Percentiles rank a stretch among this genome's conserved stretches.
phyloP scores from a whole-genome alignment of 2,329 filamentous ascomycete species.

The Colletotrichum phormii region DNA sequence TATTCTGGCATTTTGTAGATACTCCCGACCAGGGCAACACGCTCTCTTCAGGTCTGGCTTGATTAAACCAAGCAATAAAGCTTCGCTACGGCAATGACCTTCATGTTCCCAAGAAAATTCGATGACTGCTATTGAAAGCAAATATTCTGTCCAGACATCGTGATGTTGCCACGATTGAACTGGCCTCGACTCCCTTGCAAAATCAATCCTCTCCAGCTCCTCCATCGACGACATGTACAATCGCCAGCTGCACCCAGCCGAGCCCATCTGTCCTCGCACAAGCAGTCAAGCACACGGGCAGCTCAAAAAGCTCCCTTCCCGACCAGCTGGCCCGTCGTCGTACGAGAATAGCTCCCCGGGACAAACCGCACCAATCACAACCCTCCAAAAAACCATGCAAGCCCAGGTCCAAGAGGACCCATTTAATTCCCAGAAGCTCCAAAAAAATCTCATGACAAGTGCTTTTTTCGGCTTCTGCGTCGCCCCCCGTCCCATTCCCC shows the following conservation, averaged over 20 bases:
- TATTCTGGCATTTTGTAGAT: not conserved
- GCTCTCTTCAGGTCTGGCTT: not conserved
- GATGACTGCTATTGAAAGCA: not conserved
- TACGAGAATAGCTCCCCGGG: slow-evolving; percentile 18
- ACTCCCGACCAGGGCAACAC: not conserved
- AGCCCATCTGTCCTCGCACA: not conserved
- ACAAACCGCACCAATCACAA: slow-evolving; percentile 25
- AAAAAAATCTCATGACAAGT: slow-evolving; percentile 33
- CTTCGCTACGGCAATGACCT: not conserved
- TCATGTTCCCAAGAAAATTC: not conserved
- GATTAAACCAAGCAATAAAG: too few relatives aligned
- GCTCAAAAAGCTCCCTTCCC: not conserved
- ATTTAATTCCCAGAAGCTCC: slow-evolving; percentile 12
- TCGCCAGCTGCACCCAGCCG: not conserved
- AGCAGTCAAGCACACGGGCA: not conserved
- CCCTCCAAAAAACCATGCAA: slow-evolving; percentile 9
- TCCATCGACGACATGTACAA: not conserved
- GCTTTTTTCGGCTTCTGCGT: not conserved
- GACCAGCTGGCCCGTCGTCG: not conserved
- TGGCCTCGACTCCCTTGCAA: not conserved
- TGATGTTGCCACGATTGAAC: too few relatives aligned
- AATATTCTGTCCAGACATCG: not conserved
- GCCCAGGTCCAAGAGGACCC: not conserved
- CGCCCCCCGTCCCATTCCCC: slow-evolving; percentile 11
- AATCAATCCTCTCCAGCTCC: not conserved